Base-by-base conservation (phyloP, 352 stramenopile genomes). In the Phytophthora vignae region DNA sequence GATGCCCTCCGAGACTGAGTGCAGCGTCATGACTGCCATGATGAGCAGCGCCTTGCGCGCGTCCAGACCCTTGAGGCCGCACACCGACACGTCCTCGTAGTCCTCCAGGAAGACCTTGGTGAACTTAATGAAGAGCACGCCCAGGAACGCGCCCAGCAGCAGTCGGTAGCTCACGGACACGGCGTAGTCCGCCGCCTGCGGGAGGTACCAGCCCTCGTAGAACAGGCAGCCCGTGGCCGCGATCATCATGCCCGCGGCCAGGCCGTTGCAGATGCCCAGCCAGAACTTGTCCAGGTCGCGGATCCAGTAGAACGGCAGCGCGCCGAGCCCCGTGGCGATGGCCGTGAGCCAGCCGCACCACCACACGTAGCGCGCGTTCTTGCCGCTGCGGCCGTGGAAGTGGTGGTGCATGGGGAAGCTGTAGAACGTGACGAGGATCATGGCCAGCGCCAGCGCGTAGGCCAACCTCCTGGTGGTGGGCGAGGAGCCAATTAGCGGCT, bases 161-260 rank as follows among this genome's bases (percentile, higher is more conserved):
- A 98, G 92, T 33, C 97, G 90, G 61, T 96, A 84, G 17, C 77
- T 74, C 49, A 95, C 78, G 0, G 78, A 85, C 19, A 96, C 83
- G 11, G 78, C 77, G 60, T 94, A 95, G 60, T 94, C 82, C 4
- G 75, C 63, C 17, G 85, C 79, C 72, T 93, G 89, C 17, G 88
- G 82, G 54, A 95, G 87, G 70, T 88, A 84, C 79, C 96, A 88
- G 27, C 88, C 98, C 83, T 99, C 98, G 69, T 94, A 88, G 64
- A 99, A 96, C 36, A 99, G 78, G 50, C 94, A 98, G 59, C 94
- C 96, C 15, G 93, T 98, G 5, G 98, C 98, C 9, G 96, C 96
- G 42, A 99, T 87, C 98, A 99, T 99, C 98, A 99, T 99, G 14
- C 98, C 98, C 12, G 95, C 97, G 3, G 98, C 98, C 29, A 99